phyloP scores from a whole-genome alignment of 2,329 filamentous ascomycete species.

The Periconia digitata region DNA sequence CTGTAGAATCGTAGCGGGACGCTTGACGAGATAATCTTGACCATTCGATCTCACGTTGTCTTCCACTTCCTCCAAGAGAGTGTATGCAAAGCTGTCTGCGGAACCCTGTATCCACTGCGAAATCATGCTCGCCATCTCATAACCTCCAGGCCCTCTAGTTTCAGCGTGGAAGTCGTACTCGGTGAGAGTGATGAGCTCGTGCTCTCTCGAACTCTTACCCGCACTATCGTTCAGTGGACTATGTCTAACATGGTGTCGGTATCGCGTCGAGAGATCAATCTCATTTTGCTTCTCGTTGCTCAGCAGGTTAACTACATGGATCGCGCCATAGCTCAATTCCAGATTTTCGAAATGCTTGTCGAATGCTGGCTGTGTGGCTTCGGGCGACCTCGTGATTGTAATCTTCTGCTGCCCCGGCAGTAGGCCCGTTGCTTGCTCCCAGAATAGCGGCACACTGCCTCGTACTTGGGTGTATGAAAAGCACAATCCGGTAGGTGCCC shows the following conservation, averaged over 20 bases:
- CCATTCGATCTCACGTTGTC: conserved; percentile 52
- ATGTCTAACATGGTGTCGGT: conserved; percentile 73
- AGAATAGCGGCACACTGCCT: conserved; percentile 93
- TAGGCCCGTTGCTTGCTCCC: conserved; percentile 89
- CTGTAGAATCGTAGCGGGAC: conserved; percentile 71
- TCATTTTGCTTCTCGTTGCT: conserved; percentile 87
- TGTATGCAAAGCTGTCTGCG: conserved; percentile 89
- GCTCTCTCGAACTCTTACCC: conserved; percentile 59
- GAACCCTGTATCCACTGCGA: conserved; percentile 75
- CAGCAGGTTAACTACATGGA: conserved; percentile 93
- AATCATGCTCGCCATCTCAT: conserved; percentile 87
- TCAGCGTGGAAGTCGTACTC: conserved; percentile 98
- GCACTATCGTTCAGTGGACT: conserved; percentile 69
- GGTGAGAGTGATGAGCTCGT: conserved; percentile 75
- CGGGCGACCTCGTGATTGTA: conserved; percentile 79
- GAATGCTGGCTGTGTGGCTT: conserved; percentile 92
- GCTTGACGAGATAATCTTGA: conserved; percentile 38
- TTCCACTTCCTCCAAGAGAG: conserved; percentile 72
- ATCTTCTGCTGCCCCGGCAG: conserved; percentile 95
- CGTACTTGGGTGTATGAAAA: conserved; percentile 94
- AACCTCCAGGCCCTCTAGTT: conserved; percentile 81
- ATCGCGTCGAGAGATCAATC: conserved; percentile 77
- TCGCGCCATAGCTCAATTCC: conserved; percentile 81
- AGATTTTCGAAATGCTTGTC: conserved; percentile 92
- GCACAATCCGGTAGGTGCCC: conserved; percentile 72